Evolutionary conservation across 768 basidiomycete genomes (phyloP), one percentile per base, ranked within the genome.

Genomic region (Termitomyces heimii): DNA sequence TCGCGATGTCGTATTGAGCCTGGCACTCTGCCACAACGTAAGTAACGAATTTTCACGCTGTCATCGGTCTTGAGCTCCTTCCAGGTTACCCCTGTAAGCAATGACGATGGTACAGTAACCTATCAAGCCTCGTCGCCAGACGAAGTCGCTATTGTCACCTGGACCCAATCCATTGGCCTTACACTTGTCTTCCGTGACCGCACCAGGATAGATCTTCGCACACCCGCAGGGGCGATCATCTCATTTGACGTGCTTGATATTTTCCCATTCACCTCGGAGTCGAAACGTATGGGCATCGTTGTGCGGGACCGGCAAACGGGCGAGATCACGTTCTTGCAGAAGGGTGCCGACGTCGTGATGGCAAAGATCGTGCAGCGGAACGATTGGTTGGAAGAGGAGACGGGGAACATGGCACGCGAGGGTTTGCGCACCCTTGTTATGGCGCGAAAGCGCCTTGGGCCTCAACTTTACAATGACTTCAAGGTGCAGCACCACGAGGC

Each of bases 341-440:
- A 99, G 68, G 97, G 97, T 26, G 97, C 96, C 0, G 97, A 99
- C 67, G 94, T 95, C n/a, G 92, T 98, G 40, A 98, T 99, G 97
- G 80, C 88, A 26, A 83, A 80, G 65, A 94, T 99, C 53, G 96
- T 98, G 35, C 93, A 92, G 67, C 84, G 89, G 65, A 98, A 98
- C 69, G 97, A 98, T 71, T 98, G 97, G 97, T 78, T 99, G 1
- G 97, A 99, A 65, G 97, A 99, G 68, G 97, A 99, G 72, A 94
- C 91, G 8, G 95, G 88, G 10, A 98, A 99, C 68, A 98, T 99
- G 96, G 96, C 96, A 1, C 78, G 96, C 16, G 97, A 99, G 64
- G 97, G 97, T 0, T 69, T 99, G 52, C 81, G 97, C 12, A 99
- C 97, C 31, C 81, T 99, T 40, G 97, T 99, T 43, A 84, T 98